Evolutionary conservation across 805 yeast species (phyloP), one percentile per base, ranked within the genome.

Genomic region (Schizosaccharomyces japonicus): DNA sequence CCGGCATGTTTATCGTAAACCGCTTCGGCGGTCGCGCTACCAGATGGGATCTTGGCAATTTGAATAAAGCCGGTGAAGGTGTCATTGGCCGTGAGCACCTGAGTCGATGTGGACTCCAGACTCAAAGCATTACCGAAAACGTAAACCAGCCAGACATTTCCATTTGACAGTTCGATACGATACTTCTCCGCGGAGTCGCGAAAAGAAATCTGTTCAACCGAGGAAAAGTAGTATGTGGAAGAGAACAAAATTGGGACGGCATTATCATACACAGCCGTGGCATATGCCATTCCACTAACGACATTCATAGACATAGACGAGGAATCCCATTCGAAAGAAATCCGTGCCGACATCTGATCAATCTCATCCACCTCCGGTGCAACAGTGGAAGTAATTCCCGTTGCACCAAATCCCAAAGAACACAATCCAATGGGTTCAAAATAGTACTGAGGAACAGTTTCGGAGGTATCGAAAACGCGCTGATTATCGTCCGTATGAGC

Each of bases 121-220:
- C 64, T 66, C 15, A 27, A 21, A n/a, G 21, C 23, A 6, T 44
- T 15, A 17, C 33, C 46, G 36, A 45, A 49, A 8, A 73, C 74
- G 54, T 78, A 82, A 31, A 81, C 62, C n/a, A 73, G 63, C 90
- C 93, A 82, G 13, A 59, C 65, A 13, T 67, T 66, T 29, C 68
- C 71, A 58, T 76, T 75, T 53, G 69, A 68, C 48, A 82, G 65
- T 5, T 64, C 62, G 3, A 71, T 66, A 23, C 65, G 60, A 56
- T 75, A 80, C 57, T 78, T 81, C 49, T 62, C 58, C n/a, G 69
- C 57, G 17, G 67, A 60, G 44, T 66, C 48, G 2, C 64, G 59
- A 28, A 60, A 63, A 2, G 63, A 62, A 49, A 78, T 65, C 17
- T 64, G 63, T 0, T 92, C 93, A 26, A 79, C 78, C 13, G 17